phyloP scores from a whole-genome alignment of 495 filamentous ascomycete genomes.

The Neurospora pannonica region DNA sequence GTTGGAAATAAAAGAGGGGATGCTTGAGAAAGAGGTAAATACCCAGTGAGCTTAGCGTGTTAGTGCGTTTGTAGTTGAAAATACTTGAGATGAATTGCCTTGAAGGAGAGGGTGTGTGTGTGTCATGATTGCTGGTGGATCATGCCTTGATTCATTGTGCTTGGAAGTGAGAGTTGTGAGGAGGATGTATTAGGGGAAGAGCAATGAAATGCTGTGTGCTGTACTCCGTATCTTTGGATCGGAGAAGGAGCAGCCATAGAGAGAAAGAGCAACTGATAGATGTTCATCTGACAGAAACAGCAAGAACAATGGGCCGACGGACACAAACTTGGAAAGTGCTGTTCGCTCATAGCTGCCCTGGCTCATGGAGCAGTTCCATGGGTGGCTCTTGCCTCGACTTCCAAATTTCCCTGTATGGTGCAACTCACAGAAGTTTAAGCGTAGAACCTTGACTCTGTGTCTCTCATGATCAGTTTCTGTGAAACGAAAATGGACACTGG shows the following conservation, averaged over 20 bases:
- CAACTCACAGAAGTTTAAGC: background rate
- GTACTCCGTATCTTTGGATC: background rate
- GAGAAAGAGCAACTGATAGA: background rate
- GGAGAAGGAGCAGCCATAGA: background rate
- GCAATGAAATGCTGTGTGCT: background rate
- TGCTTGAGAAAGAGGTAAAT: background rate
- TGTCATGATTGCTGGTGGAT: background rate
- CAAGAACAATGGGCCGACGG: background rate
- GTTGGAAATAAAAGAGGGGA: background rate
- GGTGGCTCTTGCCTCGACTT: background rate
- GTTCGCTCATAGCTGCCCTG: background rate
- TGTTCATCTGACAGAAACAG: background rate
- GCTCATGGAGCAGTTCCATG: background rate
- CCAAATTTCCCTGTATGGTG: background rate
- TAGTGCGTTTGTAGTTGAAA: background rate
- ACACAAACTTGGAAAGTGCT: background rate
- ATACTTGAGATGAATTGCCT: background rate
- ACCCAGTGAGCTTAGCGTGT: background rate
- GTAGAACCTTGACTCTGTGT: background rate
- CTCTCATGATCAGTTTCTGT: background rate
- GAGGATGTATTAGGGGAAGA: background rate
- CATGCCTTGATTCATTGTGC: background rate
- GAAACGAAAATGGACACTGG: background rate
- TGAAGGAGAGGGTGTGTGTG: background rate
- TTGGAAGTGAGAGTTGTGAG: background rate